These are phyloP conservation scores for Berberis thunbergii DNA, from an alignment of 164 flowering plant species.

Conservation along the genomic window DNA sequence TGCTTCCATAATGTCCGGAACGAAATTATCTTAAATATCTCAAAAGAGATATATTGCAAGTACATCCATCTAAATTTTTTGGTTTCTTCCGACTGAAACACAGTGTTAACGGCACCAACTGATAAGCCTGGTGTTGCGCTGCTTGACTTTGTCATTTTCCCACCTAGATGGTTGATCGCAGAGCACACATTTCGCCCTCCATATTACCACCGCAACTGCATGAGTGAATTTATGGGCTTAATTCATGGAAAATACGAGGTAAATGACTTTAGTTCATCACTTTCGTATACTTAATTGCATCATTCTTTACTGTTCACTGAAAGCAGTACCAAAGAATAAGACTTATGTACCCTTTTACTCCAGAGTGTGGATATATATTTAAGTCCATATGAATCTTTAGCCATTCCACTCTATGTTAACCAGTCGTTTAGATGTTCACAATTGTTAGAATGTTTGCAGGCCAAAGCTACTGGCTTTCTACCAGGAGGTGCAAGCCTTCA, in stretches of 20 bases:
- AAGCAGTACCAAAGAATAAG: too few relatives aligned
- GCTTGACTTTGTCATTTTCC: constrained; percentile 96
- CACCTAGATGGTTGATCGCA: constrained; percentile 94
- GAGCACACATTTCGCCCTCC: constrained; percentile 97
- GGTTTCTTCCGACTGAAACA: constrained; percentile 12
- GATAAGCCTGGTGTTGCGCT: constrained; percentile 93
- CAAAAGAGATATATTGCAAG: not conserved
- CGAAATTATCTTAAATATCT: not conserved
- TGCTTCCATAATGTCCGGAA: not conserved
- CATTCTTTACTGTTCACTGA: not conserved
- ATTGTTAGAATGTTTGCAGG: constrained; percentile 32
- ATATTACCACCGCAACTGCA: constrained; percentile 92
- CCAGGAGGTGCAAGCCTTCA: constrained; percentile 98
- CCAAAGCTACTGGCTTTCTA: constrained; percentile 85
- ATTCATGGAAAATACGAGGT: constrained; percentile 92
- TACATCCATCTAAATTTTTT: not conserved
- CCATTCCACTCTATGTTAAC: too few relatives aligned
- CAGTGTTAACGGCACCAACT: constrained; percentile 92
- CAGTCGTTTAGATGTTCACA: too few relatives aligned
- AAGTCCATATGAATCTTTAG: too few relatives aligned
- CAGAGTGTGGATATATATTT: too few relatives aligned
- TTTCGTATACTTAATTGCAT: not conserved
- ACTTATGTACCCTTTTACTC: too few relatives aligned
- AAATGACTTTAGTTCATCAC: not conserved
- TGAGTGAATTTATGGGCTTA: constrained; percentile 98